Conservation (phyloP, 2,329 filamentous ascomycete genomes). For the Ceratocystis ficicola region DNA sequence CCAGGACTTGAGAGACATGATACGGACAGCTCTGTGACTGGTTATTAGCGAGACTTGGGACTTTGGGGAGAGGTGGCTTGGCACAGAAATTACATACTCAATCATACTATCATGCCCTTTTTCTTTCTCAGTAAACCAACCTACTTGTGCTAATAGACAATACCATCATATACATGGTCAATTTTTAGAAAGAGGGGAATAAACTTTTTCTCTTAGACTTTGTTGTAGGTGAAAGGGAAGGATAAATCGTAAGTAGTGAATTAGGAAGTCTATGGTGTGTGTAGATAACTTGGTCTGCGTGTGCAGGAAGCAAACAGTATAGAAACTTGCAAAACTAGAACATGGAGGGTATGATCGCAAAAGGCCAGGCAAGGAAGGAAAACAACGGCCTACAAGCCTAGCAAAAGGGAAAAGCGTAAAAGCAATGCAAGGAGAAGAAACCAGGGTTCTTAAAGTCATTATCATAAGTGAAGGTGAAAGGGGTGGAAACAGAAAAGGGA, state of each 20-base stretch:
- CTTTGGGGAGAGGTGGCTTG: neutral
- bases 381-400: neutral
- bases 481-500: neutral
- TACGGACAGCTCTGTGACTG: constrained; percentile 14
- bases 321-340: constrained; percentile 9
- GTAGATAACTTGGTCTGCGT: neutral
- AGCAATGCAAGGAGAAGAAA: neutral
- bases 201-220: neutral
- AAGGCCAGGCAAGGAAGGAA: neutral
- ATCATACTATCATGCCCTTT: neutral
- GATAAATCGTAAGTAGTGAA: neutral
- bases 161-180: neutral
- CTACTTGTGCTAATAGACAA: neutral
- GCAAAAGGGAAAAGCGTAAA: neutral
- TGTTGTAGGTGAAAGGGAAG: neutral
- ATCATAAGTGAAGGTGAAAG: neutral
- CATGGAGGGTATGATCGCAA: neutral
- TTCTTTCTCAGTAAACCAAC: neutral
- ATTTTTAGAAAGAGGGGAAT: neutral
- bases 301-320: constrained; percentile 12
- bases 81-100: neutral
- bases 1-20: constrained; percentile 21
- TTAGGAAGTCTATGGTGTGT: constrained; percentile 9
- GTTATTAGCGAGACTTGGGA: neutral
- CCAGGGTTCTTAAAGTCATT: constrained; percentile 6